Evolutionary conservation across 441 rosid genomes (phyloP).

Genomic region (Aquilaria agallochum): DNA sequence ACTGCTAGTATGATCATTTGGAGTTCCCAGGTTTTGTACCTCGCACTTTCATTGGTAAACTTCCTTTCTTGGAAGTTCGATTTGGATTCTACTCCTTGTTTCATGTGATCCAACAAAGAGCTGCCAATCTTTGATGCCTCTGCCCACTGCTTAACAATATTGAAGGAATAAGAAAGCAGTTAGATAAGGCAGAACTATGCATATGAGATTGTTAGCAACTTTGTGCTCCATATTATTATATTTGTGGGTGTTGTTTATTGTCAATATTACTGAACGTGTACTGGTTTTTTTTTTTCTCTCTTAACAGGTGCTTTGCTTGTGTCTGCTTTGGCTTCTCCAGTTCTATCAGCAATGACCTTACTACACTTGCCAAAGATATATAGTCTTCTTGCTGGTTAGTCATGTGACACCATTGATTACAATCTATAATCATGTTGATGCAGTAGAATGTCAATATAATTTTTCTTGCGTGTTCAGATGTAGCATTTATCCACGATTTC

Average conservation of each 20-base stretch:
- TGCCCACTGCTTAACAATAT: too few species aligned
- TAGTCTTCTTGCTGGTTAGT: constrained; percentile 67
- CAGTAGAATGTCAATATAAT: neutral
- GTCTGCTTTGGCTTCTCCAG: constrained; percentile 64
- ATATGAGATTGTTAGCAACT: too few species aligned
- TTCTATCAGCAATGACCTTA: constrained; percentile 38
- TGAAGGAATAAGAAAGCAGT: too few species aligned
- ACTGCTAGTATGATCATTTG: constrained; percentile 85
- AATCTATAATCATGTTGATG: neutral
- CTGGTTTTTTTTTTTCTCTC: neutral
- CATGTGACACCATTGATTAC: neutral
- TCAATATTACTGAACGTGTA: too few species aligned
- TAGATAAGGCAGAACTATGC: too few species aligned
- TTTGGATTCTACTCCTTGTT: neutral
- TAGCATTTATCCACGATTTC: neutral
- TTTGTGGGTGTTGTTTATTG: too few species aligned
- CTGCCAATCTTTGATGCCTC: too few species aligned
- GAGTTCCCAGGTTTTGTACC: constrained; percentile 98
- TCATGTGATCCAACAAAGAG: neutral
- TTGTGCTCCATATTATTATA: too few species aligned
- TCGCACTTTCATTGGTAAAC: constrained; percentile 84
- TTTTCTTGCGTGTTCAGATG: neutral
- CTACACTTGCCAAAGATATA: constrained; percentile 69
- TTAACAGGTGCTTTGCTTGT: constrained; percentile 75
- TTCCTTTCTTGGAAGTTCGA: neutral